These are phyloP conservation scores for Brettanomyces nanus DNA, from an alignment of 805 yeast species.

Conservation along the genomic window DNA sequence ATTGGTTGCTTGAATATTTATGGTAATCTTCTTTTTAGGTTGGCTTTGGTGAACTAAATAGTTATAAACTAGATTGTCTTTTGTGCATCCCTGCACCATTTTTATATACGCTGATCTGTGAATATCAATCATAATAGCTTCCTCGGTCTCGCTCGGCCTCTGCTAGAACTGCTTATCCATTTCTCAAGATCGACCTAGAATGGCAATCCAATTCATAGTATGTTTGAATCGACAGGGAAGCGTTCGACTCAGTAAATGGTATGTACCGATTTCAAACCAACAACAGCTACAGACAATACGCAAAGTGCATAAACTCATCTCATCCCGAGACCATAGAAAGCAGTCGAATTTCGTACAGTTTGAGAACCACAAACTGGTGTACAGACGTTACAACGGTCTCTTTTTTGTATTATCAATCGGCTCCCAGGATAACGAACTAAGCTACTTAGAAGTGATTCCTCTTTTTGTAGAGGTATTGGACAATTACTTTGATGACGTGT, in stretches of 20 bases:
- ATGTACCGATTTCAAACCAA: constrained; percentile 25
- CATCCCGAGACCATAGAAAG: constrained; percentile 74
- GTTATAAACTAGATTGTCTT: too few species aligned
- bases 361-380: constrained; percentile 61
- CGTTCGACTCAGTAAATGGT: constrained; percentile 81
- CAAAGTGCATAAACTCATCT: constrained; percentile 71
- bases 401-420: constrained; percentile 83
- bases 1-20: too few species aligned
- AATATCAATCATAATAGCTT: too few species aligned
- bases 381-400: constrained; percentile 86
- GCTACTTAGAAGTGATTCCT: constrained; percentile 77
- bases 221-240: constrained; percentile 93
- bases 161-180: too few species aligned
- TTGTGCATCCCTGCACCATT: too few species aligned
- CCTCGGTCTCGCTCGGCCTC: too few species aligned
- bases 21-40: too few species aligned
- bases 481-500: constrained; percentile 78
- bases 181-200: too few species aligned
- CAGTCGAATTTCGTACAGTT: constrained; percentile 43
- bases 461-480: constrained; percentile 84
- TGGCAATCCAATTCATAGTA: constrained; percentile 75
- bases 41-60: too few species aligned
- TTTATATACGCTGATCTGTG: too few species aligned
- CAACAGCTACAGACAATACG: constrained; percentile 41
- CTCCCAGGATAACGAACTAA: constrained; percentile 70